Base-by-base conservation (phyloP, 225 moss, liverwort and hornwort genomes). In the Lunularia cruciata region DNA sequence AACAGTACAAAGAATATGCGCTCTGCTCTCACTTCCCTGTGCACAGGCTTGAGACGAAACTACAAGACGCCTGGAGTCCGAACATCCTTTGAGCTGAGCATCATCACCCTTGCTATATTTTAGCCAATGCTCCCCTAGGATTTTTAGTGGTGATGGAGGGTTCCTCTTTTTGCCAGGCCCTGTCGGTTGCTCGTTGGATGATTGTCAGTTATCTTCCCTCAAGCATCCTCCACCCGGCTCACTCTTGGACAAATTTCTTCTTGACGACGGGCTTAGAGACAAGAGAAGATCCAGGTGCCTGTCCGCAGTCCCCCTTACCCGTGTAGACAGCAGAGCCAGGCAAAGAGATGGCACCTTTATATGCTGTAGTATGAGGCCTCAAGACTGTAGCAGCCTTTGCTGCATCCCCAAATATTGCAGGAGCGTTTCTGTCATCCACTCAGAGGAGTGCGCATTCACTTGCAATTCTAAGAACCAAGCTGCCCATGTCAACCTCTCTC, bases 371-470 rank as follows among this genome's bases (percentile, higher is more conserved):
- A 75, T 89, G 94, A 68, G 91, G 83, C 54, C 89, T 80, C 26
- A 91, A 61, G 1, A 91, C 94, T 60, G 94, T 91, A 22, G 91
- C 86, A 40, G 94, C 94, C 74, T 88, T 85, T 47, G 86, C 84
- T 53, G 78, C 75, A 33, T 94, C 91, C 20, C 84, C 89, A 65
- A 94, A 94, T 16, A 94, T 83, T 11, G 94, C 91, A 63, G 91
- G 67, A 3, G 94, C 90, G 62, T 94, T 91, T 43, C 80, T 91
- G 74, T 94, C 94, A 65, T 91, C 91, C 69, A 94, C 27, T 91
- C 94, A 94, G 9, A 91, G 87, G 22, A 94, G 90, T 72, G 91
- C 94, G 40, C 94, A 94, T 79, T 94, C 90, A 37, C 90, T 91
- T 9, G 88, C 94, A 76, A 94, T 91, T 37, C 94, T 87, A 37